Conservation (phyloP, 2,329 filamentous ascomycete genomes). For the Venturia oleaginea region DNA sequence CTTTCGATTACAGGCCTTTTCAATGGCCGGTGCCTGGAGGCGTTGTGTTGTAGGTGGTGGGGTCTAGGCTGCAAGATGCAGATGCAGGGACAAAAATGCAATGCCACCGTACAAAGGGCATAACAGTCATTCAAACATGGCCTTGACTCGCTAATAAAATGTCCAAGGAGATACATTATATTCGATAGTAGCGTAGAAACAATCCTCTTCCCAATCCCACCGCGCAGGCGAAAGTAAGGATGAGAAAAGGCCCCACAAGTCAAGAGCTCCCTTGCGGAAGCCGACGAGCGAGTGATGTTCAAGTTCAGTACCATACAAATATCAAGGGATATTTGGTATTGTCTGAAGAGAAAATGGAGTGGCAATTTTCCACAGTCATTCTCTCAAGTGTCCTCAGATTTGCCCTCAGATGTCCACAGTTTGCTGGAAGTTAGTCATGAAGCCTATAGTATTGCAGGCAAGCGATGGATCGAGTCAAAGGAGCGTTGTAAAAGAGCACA, state of each 20-base stretch:
- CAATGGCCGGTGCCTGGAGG: too few species aligned
- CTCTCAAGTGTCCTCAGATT: background rate
- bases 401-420: background rate
- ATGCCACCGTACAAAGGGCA: too few species aligned
- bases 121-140: too few species aligned
- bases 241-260: constrained; percentile 10
- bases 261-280: background rate
- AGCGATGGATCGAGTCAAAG: background rate
- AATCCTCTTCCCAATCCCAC: constrained; percentile 10
- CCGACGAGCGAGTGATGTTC: background rate
- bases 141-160: background rate
- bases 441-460: background rate
- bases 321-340: background rate
- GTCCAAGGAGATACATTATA: background rate
- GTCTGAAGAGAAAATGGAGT: background rate
- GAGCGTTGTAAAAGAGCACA: background rate
- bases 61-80: too few species aligned
- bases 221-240: constrained; percentile 10
- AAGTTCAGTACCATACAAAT: background rate
- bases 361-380: background rate
- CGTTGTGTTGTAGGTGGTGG: too few species aligned
- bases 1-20: too few species aligned
- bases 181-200: too few species aligned
- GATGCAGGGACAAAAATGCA: too few species aligned
- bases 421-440: background rate